Evolutionary conservation across 1,284 basidiomycete species (phyloP), one percentile per base, ranked within the genome.

Genomic region (Fistulina hepatica): DNA sequence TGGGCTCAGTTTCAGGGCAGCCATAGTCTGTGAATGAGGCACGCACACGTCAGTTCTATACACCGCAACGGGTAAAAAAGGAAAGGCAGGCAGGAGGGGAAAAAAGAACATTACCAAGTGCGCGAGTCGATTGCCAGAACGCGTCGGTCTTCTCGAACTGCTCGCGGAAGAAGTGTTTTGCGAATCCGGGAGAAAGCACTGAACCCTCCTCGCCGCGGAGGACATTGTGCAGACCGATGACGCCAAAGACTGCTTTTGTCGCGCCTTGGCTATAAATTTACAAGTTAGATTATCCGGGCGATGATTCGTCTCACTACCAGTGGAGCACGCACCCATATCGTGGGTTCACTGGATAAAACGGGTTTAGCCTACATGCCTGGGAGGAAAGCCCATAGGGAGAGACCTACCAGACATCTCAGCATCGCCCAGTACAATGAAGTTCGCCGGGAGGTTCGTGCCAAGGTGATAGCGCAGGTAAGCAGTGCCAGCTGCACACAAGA

Each of bases 341-440:
- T n/a, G n/a, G n/a, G n/a, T n/a, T n/a, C n/a, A n/a, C n/a, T n/a
- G n/a, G n/a, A 36, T 40, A 46, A 5, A 45, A 13, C 6, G 40
- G 44, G 27, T 44, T 42, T 21, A 44, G 37, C n/a, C 12, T 7
- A 6, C 20, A 33, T 28, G 5, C 35, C 28, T 5, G 10, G n/a
- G 15, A 6, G 36, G 23, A 28, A 23, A 15, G 10, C 10, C 5
- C 12, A n/a, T 6, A 9, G 15, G 12, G 13, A 11, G 21, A 6
- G 6, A 27, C 46, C 10, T 20, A 46, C 46, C 25, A 10, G 44
- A 43, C 39, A 51, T 48, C 10, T 44, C 39, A 16, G 48, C 43
- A 28, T 54, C 52, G 9, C 52, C 51, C 11, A 54, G 4, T 3
- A 49, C 50, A 17, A 52, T 33, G 28, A 44, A 52, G 33, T 54